These are phyloP conservation scores for Quercus variabilis DNA, from an alignment of 306 rosid genomes.

Conservation along the genomic window DNA sequence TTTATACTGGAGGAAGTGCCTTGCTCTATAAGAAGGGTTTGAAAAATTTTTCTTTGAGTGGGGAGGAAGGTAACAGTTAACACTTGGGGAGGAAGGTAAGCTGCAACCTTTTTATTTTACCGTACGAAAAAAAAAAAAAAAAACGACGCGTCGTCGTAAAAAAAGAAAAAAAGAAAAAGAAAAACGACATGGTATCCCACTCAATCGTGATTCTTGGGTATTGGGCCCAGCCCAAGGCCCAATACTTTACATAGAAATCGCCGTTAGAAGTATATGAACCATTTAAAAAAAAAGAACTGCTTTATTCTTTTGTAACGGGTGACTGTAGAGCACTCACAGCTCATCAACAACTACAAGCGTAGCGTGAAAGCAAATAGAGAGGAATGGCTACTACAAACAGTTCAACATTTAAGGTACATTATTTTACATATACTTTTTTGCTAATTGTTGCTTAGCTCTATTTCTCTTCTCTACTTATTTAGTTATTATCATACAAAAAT, in stretches of 20 bases:
- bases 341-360: not conserved
- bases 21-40: not conserved
- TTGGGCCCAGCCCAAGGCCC: not conserved
- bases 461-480: not conserved
- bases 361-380: not conserved
- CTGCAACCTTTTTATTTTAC: not conserved
- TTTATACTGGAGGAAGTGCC: not conserved
- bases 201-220: not conserved
- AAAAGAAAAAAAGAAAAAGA: not conserved
- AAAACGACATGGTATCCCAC: not conserved
- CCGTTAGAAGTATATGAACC: too few species aligned
- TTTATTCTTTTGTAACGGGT: not conserved
- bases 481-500: not conserved
- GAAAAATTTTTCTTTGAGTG: not conserved
- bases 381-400: not conserved
- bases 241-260: too few species aligned
- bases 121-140: too few species aligned
- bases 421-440: not conserved
- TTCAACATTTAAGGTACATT: not conserved
- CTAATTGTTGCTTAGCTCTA: not conserved
- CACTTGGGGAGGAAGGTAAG: not conserved
- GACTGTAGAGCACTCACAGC: not conserved
- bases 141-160: not conserved
- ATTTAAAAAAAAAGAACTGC: not conserved
- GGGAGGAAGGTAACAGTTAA: not conserved